Evolutionary conservation across 2,329 filamentous ascomycete genomes (phyloP).

Genomic region (Cladosporium sp.): DNA sequence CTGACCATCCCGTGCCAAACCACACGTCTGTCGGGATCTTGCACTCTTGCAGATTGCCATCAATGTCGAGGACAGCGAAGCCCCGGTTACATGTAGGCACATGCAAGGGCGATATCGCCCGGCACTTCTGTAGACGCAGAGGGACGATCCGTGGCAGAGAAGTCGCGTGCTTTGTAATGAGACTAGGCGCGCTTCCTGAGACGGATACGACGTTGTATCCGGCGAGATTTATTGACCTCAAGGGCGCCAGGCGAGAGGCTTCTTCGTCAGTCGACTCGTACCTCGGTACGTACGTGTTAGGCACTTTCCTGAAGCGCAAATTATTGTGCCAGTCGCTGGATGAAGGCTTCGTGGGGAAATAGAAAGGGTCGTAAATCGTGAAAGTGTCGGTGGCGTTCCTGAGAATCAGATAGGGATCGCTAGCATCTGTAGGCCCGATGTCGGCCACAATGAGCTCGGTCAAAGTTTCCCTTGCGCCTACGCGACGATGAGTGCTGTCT

Average conservation of each 20-base stretch:
- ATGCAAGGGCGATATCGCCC: slow-evolving; percentile 6
- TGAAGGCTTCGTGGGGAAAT: slow-evolving; percentile 30
- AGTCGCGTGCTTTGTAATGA: slow-evolving; percentile 76
- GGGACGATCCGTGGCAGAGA: slow-evolving; percentile 60
- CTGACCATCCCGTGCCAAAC: slow-evolving; percentile 70
- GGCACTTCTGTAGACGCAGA: slow-evolving; percentile 1
- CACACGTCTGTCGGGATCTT: slow-evolving; percentile 62
- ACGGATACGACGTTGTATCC: slow-evolving; percentile 80
- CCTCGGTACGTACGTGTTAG: slow-evolving; percentile 61
- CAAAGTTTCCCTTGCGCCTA: slow-evolving; percentile 64
- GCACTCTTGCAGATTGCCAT: slow-evolving; percentile 67
- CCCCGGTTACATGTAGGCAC: slow-evolving; percentile 38
- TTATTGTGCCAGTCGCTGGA: slow-evolving; percentile 42
- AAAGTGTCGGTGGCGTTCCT: slow-evolving; percentile 77
- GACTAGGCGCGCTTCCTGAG: slow-evolving; percentile 70
- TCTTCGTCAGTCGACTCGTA: slow-evolving; percentile 45
- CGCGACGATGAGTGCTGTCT: slow-evolving; percentile 64
- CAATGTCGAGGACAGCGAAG: slow-evolving; percentile 54
- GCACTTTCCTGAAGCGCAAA: slow-evolving; percentile 69
- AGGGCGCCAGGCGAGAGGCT: slow-evolving; percentile 40
- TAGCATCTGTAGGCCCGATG: slow-evolving; percentile 66
- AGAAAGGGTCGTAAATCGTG: slow-evolving; percentile 78
- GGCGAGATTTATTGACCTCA: slow-evolving; percentile 58
- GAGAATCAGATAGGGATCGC: slow-evolving; percentile 72
- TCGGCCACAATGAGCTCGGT: slow-evolving; percentile 78